These are phyloP conservation scores for Candida gigantensis DNA, from an alignment of 1,139 yeast species.

Conservation along the genomic window DNA sequence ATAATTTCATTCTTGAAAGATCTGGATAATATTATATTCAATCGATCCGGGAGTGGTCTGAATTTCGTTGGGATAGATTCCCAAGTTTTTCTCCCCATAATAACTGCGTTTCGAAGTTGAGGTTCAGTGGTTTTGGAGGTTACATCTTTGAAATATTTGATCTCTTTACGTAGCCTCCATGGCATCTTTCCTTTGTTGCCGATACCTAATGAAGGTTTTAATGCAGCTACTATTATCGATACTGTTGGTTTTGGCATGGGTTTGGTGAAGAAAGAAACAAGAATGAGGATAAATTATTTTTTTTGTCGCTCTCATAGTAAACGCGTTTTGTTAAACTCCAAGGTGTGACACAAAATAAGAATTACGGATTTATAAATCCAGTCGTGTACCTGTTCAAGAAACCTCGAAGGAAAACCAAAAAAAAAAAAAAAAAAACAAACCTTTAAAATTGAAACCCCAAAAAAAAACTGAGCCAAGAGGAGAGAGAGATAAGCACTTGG, in stretches of 20 bases:
- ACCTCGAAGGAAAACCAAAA: too few relatives aligned
- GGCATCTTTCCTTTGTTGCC: constrained; percentile 84
- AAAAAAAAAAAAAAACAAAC: too few relatives aligned
- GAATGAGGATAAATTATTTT: background rate
- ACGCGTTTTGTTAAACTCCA: too few relatives aligned
- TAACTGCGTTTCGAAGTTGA: constrained; percentile 64
- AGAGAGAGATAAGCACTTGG: too few relatives aligned
- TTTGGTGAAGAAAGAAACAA: background rate
- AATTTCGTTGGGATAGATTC: constrained; percentile 84
- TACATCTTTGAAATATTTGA: constrained; percentile 77
- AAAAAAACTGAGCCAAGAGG: too few relatives aligned
- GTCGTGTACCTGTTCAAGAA: too few relatives aligned
- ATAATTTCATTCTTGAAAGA: constrained; percentile 20
- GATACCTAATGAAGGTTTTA: constrained; percentile 78
- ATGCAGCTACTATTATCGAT: constrained; percentile 79
- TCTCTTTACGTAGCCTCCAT: constrained; percentile 83
- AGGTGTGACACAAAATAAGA: too few relatives aligned
- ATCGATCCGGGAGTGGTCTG: constrained; percentile 76
- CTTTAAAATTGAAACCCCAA: too few relatives aligned
- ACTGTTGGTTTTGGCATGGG: constrained; percentile 28
- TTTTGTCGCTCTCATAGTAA: background rate
- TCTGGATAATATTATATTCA: constrained; percentile 76
- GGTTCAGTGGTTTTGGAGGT: constrained; percentile 49
- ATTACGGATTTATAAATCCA: too few relatives aligned
- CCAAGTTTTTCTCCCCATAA: constrained; percentile 98